A percentile compares a stretch with the other conserved stretches of the same genome.
Conservation (phyloP, 805 yeast genomes). For the Candida golubevii region DNA sequence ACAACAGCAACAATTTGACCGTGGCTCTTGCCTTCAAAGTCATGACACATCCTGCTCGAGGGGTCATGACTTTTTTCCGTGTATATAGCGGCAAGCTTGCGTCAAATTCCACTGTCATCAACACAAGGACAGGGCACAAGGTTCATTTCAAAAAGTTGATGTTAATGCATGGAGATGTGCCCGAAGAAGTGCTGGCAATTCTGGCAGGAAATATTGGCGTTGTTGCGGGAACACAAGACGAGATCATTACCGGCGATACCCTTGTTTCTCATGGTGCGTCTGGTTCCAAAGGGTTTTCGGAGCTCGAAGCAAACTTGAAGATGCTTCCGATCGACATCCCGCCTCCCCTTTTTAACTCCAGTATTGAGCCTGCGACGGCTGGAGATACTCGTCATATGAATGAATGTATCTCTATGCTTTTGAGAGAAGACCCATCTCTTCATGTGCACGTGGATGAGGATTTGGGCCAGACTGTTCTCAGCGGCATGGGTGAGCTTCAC, state of each 20-base stretch:
- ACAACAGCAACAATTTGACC: constrained; percentile 55
- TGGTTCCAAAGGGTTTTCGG: constrained; percentile 34
- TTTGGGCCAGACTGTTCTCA: constrained; percentile 78
- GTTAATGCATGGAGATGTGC: constrained; percentile 84
- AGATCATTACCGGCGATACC: constrained; percentile 88
- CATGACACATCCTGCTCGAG: constrained; percentile 76
- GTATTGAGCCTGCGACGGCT: constrained; percentile 76
- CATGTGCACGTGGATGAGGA: constrained; percentile 72
- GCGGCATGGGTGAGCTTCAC: constrained; percentile 98
- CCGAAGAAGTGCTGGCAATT: constrained; percentile 63
- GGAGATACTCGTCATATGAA: constrained; percentile 78
- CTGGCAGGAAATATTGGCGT: constrained; percentile 89
- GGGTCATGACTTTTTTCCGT: constrained; percentile 78
- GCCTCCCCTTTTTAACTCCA: constrained; percentile 86
- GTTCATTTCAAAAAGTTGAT: constrained; percentile 65
- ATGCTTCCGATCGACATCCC: constrained; percentile 81
- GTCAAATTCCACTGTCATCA: constrained; percentile 57
- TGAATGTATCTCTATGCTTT: constrained; percentile 56
- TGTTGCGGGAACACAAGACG: constrained; percentile 62
- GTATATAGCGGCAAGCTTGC: constrained; percentile 79
- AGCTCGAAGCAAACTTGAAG: constrained; percentile 39
- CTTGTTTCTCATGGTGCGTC: constrained; percentile 58
- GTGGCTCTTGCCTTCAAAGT: constrained; percentile 91
- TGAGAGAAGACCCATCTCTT: constrained; percentile 91
- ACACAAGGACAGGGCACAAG: constrained; percentile 65